A percentile compares a stretch with the other conserved stretches of the same genome.
These are phyloP conservation scores for Sarocladium kiliense DNA, from an alignment of 2,329 filamentous ascomycete genomes.

Conservation along the genomic window DNA sequence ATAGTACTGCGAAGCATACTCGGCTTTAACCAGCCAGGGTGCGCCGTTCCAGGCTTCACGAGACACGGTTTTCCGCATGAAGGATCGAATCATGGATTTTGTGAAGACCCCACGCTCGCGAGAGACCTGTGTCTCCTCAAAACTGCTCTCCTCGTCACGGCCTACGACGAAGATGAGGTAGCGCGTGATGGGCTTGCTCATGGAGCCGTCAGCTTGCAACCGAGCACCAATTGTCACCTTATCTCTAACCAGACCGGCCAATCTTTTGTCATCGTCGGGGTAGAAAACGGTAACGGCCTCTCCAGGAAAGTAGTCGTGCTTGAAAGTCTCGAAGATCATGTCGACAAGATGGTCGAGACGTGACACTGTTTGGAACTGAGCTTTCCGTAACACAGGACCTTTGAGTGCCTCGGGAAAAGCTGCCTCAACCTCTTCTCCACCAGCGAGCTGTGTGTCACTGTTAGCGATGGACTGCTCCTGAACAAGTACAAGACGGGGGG, in stretches of 20 bases:
- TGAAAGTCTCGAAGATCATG: slow-evolving; percentile 71
- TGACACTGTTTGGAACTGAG: slow-evolving; percentile 85
- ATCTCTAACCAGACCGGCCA: slow-evolving; percentile 74
- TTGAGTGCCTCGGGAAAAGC: slow-evolving; percentile 89
- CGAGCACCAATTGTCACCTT: slow-evolving; percentile 69
- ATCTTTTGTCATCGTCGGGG: slow-evolving; percentile 56
- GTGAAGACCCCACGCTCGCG: slow-evolving; percentile 91
- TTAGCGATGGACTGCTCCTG: neutral
- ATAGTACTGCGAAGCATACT: slow-evolving; percentile 76
- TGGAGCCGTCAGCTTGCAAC: slow-evolving; percentile 60
- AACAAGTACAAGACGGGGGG: neutral
- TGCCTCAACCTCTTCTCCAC: slow-evolving; percentile 83
- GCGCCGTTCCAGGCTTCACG: slow-evolving; percentile 93
- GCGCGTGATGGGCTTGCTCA: slow-evolving; percentile 66
- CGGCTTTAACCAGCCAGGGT: slow-evolving; percentile 88
- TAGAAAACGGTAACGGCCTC: slow-evolving; percentile 74
- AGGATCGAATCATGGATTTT: slow-evolving; percentile 87
- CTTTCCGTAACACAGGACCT: slow-evolving; percentile 80
- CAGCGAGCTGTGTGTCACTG: slow-evolving; percentile 52
- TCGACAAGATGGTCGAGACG: slow-evolving; percentile 79
- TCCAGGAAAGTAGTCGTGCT: slow-evolving; percentile 84
- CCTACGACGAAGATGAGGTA: slow-evolving; percentile 76
- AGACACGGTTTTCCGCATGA: slow-evolving; percentile 91
- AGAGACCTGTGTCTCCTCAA: slow-evolving; percentile 75
- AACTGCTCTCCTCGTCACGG: slow-evolving; percentile 66